These are phyloP conservation scores for Oidiodendron maius DNA, from an alignment of 495 filamentous ascomycete genomes.

Conservation along the genomic window DNA sequence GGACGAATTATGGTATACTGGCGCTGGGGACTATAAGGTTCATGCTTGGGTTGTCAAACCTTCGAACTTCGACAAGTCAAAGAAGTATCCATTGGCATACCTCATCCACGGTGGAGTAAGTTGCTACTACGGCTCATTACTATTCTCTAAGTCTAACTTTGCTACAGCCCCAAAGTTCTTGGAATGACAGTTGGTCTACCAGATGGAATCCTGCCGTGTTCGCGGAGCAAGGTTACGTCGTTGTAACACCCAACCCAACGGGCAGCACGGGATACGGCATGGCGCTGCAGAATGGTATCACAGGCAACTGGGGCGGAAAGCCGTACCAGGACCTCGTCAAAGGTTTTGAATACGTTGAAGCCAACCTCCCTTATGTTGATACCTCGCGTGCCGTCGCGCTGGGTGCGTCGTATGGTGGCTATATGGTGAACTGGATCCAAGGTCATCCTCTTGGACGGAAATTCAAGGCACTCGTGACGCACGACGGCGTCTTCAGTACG, in stretches of 20 bases:
- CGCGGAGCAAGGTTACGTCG: slow-evolving; percentile 87
- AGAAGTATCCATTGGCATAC: slow-evolving; percentile 78
- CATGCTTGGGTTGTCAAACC: slow-evolving; percentile 81
- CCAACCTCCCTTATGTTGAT: slow-evolving; percentile 70
- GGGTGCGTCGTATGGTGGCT: slow-evolving; percentile 84
- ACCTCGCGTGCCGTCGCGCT: slow-evolving; percentile 70
- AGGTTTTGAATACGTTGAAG: slow-evolving; percentile 69
- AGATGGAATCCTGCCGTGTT: slow-evolving; percentile 90
- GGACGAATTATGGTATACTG: slow-evolving; percentile 67
- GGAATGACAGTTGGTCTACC: slow-evolving; percentile 79
- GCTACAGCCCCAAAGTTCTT: slow-evolving; percentile 66
- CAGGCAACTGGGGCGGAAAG: slow-evolving; percentile 67
- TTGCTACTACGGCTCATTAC: not conserved
- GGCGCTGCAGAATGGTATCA: slow-evolving; percentile 69
- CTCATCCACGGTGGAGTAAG: slow-evolving; percentile 72
- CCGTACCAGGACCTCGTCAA: slow-evolving; percentile 79
- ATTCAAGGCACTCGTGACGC: slow-evolving; percentile 85
- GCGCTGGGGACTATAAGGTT: slow-evolving; percentile 55
- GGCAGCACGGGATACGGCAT: slow-evolving; percentile 85
- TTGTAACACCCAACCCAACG: slow-evolving; percentile 83
- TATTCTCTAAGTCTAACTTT: not conserved
- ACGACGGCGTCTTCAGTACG: slow-evolving; percentile 86
- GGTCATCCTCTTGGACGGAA: slow-evolving; percentile 64
- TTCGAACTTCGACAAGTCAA: slow-evolving; percentile 61
- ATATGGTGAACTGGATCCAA: slow-evolving; percentile 79